Evolutionary conservation across 1,284 basidiomycete genomes (phyloP).

Genomic region (Singerocomus inundabilis): DNA sequence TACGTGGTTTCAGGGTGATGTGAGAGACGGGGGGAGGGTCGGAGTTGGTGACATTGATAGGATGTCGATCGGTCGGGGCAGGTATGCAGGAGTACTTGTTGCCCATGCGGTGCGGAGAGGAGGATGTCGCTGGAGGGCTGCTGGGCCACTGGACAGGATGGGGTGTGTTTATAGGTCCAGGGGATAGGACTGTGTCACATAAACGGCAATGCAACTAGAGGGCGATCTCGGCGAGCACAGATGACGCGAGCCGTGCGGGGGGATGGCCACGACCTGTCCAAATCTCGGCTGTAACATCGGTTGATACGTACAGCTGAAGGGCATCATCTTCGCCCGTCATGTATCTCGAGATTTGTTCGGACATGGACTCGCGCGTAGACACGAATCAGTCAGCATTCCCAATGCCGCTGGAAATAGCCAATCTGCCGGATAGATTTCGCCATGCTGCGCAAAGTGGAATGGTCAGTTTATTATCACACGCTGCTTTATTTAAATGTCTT

Average conservation of each 20-base stretch:
- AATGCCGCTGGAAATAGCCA: background rate
- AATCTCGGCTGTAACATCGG: background rate
- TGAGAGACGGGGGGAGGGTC: slow-evolving; percentile 35
- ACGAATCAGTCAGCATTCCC: background rate
- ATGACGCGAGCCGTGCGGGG: too few relatives aligned
- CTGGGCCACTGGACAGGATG: background rate
- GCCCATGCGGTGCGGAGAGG: slow-evolving; percentile 36
- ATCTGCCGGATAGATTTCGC: background rate
- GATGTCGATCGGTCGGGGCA: slow-evolving; percentile 22
- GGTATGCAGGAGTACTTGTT: slow-evolving; percentile 37
- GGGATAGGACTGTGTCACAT: background rate
- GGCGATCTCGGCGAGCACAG: background rate
- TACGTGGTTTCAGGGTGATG: slow-evolving; percentile 38
- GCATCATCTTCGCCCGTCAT: slow-evolving; percentile 1
- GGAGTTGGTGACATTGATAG: slow-evolving; percentile 14
- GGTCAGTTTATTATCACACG: background rate
- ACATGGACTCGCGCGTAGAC: background rate
- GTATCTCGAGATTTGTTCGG: slow-evolving; percentile 6
- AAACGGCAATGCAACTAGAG: background rate
- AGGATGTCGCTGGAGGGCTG: background rate
- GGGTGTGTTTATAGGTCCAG: slow-evolving; percentile 22
- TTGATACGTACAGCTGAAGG: slow-evolving; percentile 3
- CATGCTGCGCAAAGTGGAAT: background rate
- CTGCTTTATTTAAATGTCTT: background rate
- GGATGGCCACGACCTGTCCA: too few relatives aligned